Percentiles rank a stretch among this genome's conserved stretches.
These are phyloP conservation scores for Malus hybrid DNA, from an alignment of 331 rosid genomes.

Conservation along the genomic window DNA sequence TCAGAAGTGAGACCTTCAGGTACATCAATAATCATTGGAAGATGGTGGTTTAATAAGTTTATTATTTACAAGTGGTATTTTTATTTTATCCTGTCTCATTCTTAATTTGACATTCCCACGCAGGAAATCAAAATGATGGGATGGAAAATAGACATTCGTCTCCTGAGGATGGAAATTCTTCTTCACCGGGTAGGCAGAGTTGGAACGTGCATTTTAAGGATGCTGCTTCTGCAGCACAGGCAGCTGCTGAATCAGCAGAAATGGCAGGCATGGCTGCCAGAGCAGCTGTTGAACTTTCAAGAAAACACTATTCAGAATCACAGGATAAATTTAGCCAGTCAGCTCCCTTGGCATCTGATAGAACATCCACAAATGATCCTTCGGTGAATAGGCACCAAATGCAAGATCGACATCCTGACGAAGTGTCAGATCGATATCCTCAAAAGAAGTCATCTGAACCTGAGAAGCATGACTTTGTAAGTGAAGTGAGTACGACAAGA, in stretches of 20 bases:
- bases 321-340: constrained; percentile 25
- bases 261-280: constrained; percentile 90
- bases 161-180: constrained; percentile 37
- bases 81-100: not conserved
- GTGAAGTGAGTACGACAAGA: not conserved
- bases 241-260: constrained; percentile 98
- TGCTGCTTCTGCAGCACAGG: constrained; percentile 95
- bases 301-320: constrained; percentile 54
- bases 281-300: constrained; percentile 96
- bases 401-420: constrained; percentile 33
- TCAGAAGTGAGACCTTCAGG: constrained; percentile 50
- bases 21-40: constrained; percentile 11
- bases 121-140: constrained; percentile 39
- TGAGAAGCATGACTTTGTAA: constrained; percentile 18
- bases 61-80: not conserved
- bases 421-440: constrained; percentile 26
- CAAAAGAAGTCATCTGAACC: constrained; percentile 34
- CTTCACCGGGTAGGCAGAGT: constrained; percentile 32
- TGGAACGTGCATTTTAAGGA: constrained; percentile 83
- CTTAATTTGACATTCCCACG: constrained; percentile 14
- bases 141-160: constrained; percentile 27
- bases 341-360: constrained; percentile 25
- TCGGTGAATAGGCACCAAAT: constrained; percentile 23
- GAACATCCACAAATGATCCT: constrained; percentile 19
- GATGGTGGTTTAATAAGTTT: not conserved